Evolutionary conservation across 1,284 basidiomycete genomes (phyloP).

Genomic region (Apiotrichum veenhuisii): DNA sequence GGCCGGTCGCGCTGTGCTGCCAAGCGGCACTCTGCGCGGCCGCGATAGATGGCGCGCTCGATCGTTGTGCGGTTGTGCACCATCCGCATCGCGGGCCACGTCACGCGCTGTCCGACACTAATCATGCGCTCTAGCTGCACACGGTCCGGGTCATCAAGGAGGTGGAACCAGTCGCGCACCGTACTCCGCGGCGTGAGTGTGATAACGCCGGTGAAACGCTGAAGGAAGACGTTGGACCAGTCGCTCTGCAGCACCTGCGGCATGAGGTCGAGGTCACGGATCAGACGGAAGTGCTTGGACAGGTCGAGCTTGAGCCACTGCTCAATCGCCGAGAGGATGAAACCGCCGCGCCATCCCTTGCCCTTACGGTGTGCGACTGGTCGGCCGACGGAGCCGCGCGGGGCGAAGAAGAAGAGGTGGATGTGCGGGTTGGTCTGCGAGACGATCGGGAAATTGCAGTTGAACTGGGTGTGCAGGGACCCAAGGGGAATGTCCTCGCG

Average conservation of each 20-base stretch:
- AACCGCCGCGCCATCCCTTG: constrained; percentile 84
- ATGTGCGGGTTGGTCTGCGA: constrained; percentile 95
- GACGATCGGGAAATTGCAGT: constrained; percentile 92
- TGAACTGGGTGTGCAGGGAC: constrained; percentile 87
- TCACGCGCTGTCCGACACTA: constrained; percentile 77
- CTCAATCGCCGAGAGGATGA: constrained; percentile 83
- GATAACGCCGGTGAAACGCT: constrained; percentile 54
- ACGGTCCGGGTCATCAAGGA: constrained; percentile 80
- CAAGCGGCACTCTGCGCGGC: constrained; percentile 68
- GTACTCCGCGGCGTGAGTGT: constrained; percentile 79
- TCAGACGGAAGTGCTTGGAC: constrained; percentile 92
- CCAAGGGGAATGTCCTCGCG: constrained; percentile 92
- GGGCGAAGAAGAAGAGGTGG: constrained; percentile 96
- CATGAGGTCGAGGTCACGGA: constrained; percentile 83
- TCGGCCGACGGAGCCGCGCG: constrained; percentile 80
- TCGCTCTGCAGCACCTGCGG: constrained; percentile 86
- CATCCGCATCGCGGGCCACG: constrained; percentile 95
- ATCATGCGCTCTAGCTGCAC: constrained; percentile 77
- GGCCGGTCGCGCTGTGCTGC: constrained; percentile 46
- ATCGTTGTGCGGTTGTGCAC: constrained; percentile 70
- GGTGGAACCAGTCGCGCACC: constrained; percentile 74
- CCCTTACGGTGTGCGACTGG: constrained; percentile 33
- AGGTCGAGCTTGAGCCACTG: constrained; percentile 92
- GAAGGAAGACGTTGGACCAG: constrained; percentile 91
- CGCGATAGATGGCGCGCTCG: constrained; percentile 69